Percentiles rank a stretch among this genome's conserved stretches.
Evolutionary conservation across 2,329 filamentous ascomycete genomes (phyloP).

Genomic region (Nemania sp.): DNA sequence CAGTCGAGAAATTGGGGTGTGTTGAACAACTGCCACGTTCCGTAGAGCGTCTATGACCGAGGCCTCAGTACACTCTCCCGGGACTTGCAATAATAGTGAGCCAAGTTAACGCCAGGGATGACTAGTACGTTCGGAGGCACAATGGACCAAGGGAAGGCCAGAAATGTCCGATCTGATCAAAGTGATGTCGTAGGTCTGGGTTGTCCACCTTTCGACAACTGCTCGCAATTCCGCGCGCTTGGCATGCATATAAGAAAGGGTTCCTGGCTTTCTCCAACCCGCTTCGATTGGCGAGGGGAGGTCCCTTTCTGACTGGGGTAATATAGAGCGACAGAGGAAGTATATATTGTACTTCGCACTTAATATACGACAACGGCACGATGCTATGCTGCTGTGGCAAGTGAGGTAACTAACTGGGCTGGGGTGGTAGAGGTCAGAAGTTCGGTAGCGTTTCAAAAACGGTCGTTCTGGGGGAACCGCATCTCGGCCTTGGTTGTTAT

Average conservation of each 20-base stretch:
- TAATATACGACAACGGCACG: constrained; percentile 47
- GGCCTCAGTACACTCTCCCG: constrained; percentile 31
- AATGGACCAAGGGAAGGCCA: constrained; percentile 46
- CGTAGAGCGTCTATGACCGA: constrained; percentile 30
- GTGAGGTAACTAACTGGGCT: constrained; percentile 31
- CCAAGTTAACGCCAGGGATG: constrained; percentile 35
- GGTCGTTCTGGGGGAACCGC: constrained; percentile 28
- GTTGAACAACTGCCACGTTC: constrained; percentile 37
- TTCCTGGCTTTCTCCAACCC: constrained; percentile 38
- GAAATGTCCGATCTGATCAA: constrained; percentile 42
- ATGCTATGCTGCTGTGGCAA: constrained; percentile 29
- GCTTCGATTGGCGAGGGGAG: constrained; percentile 43
- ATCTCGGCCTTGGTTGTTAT: constrained; percentile 35
- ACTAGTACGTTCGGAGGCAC: constrained; percentile 41
- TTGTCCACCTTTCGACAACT: constrained; percentile 35
- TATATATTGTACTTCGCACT: constrained; percentile 47
- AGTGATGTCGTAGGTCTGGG: constrained; percentile 34
- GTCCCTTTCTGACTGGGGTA: constrained; percentile 42
- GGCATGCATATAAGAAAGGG: constrained; percentile 45
- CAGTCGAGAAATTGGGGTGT: constrained; percentile 37
- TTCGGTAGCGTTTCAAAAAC: constrained; percentile 32
- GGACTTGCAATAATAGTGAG: constrained; percentile 38
- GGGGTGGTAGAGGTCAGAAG: constrained; percentile 33
- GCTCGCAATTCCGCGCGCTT: constrained; percentile 43
- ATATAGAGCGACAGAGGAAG: constrained; percentile 48